Conservation (phyloP, 768 basidiomycete genomes). For the Boletus vermiculosoides region DNA sequence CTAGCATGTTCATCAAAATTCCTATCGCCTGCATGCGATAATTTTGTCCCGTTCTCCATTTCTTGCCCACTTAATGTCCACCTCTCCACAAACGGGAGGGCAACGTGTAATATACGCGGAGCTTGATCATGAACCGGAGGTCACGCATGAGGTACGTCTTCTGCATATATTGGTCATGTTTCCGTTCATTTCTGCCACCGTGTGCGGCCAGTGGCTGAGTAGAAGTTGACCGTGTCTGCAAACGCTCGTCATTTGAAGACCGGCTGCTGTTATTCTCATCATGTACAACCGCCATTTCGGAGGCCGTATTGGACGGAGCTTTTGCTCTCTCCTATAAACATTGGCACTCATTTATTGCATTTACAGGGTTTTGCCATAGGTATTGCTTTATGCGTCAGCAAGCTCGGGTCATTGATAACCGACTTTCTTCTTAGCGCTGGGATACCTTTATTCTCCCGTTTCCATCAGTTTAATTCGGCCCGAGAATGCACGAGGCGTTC, state of each 20-base stretch:
- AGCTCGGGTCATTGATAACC: slow-evolving; percentile 19
- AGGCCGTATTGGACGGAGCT: slow-evolving; percentile 19
- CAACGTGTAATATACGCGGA: slow-evolving; percentile 72
- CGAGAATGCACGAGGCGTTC: slow-evolving; percentile 79
- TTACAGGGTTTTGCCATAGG: slow-evolving; percentile 73
- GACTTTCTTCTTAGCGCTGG: slow-evolving; percentile 52
- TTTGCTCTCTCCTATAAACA: slow-evolving; percentile 7
- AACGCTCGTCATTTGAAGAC: slow-evolving; percentile 16
- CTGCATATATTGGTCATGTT: slow-evolving; percentile 17
- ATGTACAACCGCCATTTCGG: slow-evolving; percentile 19
- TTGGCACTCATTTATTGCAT: slow-evolving; percentile 20
- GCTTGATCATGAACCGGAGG: slow-evolving; percentile 75
- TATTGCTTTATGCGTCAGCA: slow-evolving; percentile 28
- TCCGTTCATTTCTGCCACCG: slow-evolving; percentile 34
- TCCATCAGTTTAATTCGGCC: slow-evolving; percentile 67
- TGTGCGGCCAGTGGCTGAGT: slow-evolving; percentile 20
- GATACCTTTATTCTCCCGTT: slow-evolving; percentile 75
- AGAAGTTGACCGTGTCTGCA: slow-evolving; percentile 19
- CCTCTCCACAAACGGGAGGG: slow-evolving; percentile 63
- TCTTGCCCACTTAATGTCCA: slow-evolving; percentile 85
- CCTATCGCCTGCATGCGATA: slow-evolving; percentile 79
- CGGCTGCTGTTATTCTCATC: slow-evolving; percentile 16
- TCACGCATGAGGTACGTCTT: slow-evolving; percentile 75
- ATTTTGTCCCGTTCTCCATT: slow-evolving; percentile 86
- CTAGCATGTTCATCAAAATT: slow-evolving; percentile 72